These are phyloP conservation scores for Fusarium nygamai DNA, from an alignment of 2,329 filamentous ascomycete species.

Conservation along the genomic window DNA sequence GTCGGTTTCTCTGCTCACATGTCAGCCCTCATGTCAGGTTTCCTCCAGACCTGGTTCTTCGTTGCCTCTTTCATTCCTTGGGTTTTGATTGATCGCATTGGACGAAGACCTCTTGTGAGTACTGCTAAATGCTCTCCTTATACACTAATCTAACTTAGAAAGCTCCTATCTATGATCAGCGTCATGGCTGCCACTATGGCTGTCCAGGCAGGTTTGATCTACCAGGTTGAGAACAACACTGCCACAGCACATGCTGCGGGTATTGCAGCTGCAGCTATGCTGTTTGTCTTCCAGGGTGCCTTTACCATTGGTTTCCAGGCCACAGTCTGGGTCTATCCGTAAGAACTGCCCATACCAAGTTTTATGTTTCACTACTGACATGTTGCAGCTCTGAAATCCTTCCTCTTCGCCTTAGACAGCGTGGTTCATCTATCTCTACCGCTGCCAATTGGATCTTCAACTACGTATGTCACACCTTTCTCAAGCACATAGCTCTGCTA, in stretches of 20 bases:
- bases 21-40: constrained; percentile 62
- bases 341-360: not conserved
- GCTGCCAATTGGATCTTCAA: constrained; percentile 50
- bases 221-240: constrained; percentile 51
- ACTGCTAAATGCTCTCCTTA: rapidly evolving
- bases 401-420: constrained; percentile 45
- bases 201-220: constrained; percentile 52
- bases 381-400: constrained; percentile 45
- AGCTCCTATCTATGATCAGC: constrained; percentile 53
- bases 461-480: constrained; percentile 37
- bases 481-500: rapidly evolving
- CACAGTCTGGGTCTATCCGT: constrained; percentile 49
- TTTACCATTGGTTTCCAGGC: constrained; percentile 53
- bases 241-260: constrained; percentile 46
- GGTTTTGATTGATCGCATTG: constrained; percentile 33
- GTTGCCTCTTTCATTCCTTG: constrained; percentile 52
- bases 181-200: constrained; percentile 55
- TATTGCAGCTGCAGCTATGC: constrained; percentile 53
- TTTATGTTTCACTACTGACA: not conserved
- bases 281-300: constrained; percentile 53
- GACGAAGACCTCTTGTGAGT: constrained; percentile 27
- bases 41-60: constrained; percentile 60
- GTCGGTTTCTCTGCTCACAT: constrained; percentile 55
- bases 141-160: not conserved
- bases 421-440: constrained; percentile 47